Evolutionary conservation across 805 yeast species (phyloP), one percentile per base, ranked within the genome.

Genomic region (Candida ascalaphidarum): DNA sequence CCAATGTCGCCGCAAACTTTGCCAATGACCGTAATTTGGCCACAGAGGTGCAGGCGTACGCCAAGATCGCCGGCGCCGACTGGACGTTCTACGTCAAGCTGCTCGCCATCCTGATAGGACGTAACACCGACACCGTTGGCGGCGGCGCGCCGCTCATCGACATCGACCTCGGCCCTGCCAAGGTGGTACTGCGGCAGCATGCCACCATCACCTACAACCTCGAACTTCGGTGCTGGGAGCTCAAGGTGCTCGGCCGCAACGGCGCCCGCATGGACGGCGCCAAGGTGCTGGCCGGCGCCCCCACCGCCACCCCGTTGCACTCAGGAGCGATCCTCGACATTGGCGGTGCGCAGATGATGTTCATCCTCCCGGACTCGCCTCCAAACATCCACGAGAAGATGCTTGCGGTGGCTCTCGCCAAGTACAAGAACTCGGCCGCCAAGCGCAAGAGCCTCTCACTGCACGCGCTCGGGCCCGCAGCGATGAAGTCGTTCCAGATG

Each of bases 271-370:
- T 92, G 15, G 95, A 92, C 58, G 82, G 84, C 17, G 56, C 52
- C n/a, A 61, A 73, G 41, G 53, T 68, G 23, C 65, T 69, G 3
- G 57, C 69, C 18, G 79, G 77, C 4, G 55, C 67, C 4, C 42
- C 55, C 22, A 53, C 61, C 4, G 63, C 76, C 3, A 68, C 78
- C 10, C 68, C 77, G 9, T 66, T 92, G 31, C 68, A 71, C 29
- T 79, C 94, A 2, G 98, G 98, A n/a, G 82, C 89, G 23, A 75
- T 92, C 11, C 57, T 92, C 32, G 99, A 92, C 45, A 77, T 92
- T 25, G 97, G 97, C 11, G 96, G 96, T 5, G 86, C 95, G 8
- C 97, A 92, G 56, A 92, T 92, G 97, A 89, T 92, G 94, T 92
- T 92, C 50, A 92, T 92, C 21, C 63, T 92, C 40, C 99, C 99